phyloP scores from a whole-genome alignment of 1,284 basidiomycete genomes.

The Prillingera fragicola region DNA sequence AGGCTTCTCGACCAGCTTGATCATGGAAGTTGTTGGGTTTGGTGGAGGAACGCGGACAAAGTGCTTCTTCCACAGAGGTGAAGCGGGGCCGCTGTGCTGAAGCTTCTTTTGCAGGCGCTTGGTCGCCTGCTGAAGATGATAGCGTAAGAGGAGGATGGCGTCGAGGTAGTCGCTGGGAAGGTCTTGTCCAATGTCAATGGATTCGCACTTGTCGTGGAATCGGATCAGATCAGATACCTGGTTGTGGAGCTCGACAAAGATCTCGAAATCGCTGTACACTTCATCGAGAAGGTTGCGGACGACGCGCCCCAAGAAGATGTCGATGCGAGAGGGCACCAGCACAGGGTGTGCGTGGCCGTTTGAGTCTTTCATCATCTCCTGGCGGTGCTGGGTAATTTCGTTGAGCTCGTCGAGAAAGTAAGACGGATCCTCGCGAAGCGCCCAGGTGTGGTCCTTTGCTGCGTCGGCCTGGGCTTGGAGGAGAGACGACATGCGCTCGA shows the following conservation, averaged over 20 bases:
- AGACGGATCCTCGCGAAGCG: constrained; percentile 2
- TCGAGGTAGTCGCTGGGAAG: neutral
- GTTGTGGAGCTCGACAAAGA: neutral
- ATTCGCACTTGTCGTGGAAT: neutral
- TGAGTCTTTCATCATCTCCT: neutral
- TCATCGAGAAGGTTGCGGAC: neutral
- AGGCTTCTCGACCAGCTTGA: neutral
- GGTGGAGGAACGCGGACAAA: neutral
- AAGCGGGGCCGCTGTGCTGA: neutral
- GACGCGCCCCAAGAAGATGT: neutral
- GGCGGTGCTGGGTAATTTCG: neutral
- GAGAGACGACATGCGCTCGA: neutral
- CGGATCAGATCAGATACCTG: neutral
- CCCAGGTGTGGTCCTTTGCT: constrained; percentile 1
- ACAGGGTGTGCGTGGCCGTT: neutral
- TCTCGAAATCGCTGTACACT: neutral
- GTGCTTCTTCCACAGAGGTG: neutral
- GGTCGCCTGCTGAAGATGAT: neutral
- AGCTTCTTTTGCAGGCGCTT: neutral
- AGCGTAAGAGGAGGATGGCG: neutral
- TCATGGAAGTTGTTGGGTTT: neutral
- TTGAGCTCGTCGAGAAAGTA: constrained; percentile 5
- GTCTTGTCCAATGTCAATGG: neutral
- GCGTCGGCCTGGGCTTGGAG: constrained; percentile 2
- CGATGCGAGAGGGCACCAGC: neutral